phyloP scores from a whole-genome alignment of 768 basidiomycete genomes.

The Gelatoporia subvermispora region DNA sequence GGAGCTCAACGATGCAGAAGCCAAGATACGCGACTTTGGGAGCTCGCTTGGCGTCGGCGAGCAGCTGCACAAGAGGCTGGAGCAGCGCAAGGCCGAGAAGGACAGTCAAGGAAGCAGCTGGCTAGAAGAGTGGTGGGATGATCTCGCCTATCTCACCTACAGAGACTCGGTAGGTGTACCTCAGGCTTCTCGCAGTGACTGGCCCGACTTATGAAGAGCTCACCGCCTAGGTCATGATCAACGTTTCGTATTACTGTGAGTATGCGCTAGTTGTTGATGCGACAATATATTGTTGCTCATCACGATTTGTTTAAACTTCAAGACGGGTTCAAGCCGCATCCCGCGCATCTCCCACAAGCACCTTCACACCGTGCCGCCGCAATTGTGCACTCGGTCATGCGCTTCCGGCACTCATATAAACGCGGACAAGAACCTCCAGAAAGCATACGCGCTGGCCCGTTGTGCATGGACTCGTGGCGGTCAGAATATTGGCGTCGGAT shows the following conservation, averaged over 20 bases:
- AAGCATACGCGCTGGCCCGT: constrained; percentile 55
- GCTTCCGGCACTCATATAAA: constrained; percentile 68
- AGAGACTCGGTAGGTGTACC: constrained; percentile 64
- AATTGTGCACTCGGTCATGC: constrained; percentile 64
- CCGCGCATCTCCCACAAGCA: constrained; percentile 52
- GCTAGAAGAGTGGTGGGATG: constrained; percentile 96
- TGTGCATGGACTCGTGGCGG: constrained; percentile 90
- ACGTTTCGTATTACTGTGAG: constrained; percentile 91
- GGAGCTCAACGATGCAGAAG: constrained; percentile 50
- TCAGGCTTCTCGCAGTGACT: no score
- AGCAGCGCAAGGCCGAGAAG: constrained; percentile 46
- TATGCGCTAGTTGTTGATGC: no score
- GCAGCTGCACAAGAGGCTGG: constrained; percentile 61
- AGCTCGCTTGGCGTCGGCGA: constrained; percentile 27
- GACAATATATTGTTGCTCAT: no score
- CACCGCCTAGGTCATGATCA: constrained; percentile 81
- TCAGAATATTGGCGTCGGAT: constrained; percentile 21
- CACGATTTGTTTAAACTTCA: not conserved
- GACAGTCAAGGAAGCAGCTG: constrained; percentile 47
- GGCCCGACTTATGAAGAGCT: no score
- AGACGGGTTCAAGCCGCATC: constrained; percentile 79
- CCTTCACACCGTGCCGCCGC: constrained; percentile 66
- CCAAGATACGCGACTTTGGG: constrained; percentile 68
- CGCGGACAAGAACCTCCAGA: constrained; percentile 65
- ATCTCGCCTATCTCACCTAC: constrained; percentile 75